Conservation (phyloP, 805 yeast genomes). For the Sungouiella blattae region DNA sequence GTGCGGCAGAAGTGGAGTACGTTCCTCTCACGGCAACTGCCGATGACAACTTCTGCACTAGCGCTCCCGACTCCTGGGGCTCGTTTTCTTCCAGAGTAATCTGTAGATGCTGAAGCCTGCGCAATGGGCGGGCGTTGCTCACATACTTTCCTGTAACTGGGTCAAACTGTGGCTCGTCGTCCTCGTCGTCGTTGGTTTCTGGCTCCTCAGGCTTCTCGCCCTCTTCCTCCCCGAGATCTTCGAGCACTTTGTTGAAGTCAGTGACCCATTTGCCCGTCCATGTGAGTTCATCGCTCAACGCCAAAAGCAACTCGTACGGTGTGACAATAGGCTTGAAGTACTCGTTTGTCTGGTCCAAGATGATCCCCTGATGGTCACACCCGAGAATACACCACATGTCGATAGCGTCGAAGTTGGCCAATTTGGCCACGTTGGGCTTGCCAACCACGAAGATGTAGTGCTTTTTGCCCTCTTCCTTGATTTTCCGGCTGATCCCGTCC, state of each 20-base stretch:
- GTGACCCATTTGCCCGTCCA: slow-evolving; percentile 97
- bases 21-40: slow-evolving; percentile 69
- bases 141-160: slow-evolving; percentile 81
- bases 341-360: slow-evolving; percentile 73
- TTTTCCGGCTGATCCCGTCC: slow-evolving; percentile 54
- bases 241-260: slow-evolving; percentile 59
- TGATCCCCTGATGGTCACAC: slow-evolving; percentile 90
- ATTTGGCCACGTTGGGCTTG: slow-evolving; percentile 93
- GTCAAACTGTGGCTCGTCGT: slow-evolving; percentile 77
- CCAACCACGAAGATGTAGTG: slow-evolving; percentile 95
- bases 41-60: slow-evolving; percentile 56
- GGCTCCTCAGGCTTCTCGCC: slow-evolving; percentile 18
- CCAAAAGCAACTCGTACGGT: slow-evolving; percentile 84
- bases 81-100: slow-evolving; percentile 42
- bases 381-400: slow-evolving; percentile 95
- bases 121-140: slow-evolving; percentile 69
- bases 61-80: slow-evolving; percentile 21
- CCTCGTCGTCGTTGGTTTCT: slow-evolving; percentile 35
- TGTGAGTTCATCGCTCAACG: slow-evolving; percentile 66
- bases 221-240: slow-evolving; percentile 34
- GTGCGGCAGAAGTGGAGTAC: slow-evolving; percentile 82
- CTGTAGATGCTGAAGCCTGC: slow-evolving; percentile 62
- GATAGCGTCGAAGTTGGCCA: slow-evolving; percentile 92
- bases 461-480: slow-evolving; percentile 78
- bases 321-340: slow-evolving; percentile 90